These are phyloP conservation scores for Quercus tomentella DNA, from an alignment of 331 rosid genomes.

Conservation along the genomic window DNA sequence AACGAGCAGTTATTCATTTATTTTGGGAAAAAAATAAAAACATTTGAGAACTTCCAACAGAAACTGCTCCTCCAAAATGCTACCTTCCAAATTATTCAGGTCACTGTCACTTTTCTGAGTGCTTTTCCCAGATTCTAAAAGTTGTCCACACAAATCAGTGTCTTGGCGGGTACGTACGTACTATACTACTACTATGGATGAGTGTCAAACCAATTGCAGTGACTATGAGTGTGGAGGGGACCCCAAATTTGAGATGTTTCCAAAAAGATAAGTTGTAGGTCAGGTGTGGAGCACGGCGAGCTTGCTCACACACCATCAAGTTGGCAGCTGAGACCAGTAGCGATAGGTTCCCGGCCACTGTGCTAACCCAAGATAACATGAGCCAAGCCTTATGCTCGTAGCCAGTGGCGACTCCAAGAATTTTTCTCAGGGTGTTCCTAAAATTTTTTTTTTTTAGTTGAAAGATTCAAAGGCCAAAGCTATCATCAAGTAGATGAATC, in stretches of 20 bases:
- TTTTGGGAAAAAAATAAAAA: background rate
- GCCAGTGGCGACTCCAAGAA: too few relatives aligned
- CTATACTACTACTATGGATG: background rate
- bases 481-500: too few relatives aligned
- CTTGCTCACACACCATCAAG: conserved; percentile 83
- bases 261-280: conserved; percentile 68
- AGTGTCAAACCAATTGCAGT: conserved; percentile 70
- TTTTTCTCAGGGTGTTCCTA: too few relatives aligned
- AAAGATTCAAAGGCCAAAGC: too few relatives aligned
- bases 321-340: conserved; percentile 73
- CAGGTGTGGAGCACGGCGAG: conserved; percentile 58
- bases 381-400: conserved; percentile 78
- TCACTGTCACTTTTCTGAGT: too few relatives aligned
- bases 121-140: too few relatives aligned
- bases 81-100: too few relatives aligned
- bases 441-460: too few relatives aligned
- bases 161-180: background rate
- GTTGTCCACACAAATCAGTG: too few relatives aligned
- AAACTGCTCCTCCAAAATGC: too few relatives aligned
- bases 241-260: conserved; percentile 76
- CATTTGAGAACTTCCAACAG: too few relatives aligned
- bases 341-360: conserved; percentile 66
- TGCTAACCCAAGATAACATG: conserved; percentile 78
- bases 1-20: background rate
- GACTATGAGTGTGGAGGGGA: conserved; percentile 69